Base-by-base conservation (phyloP, 2,329 filamentous ascomycete species). In the Sphaerulina vaccinii region DNA sequence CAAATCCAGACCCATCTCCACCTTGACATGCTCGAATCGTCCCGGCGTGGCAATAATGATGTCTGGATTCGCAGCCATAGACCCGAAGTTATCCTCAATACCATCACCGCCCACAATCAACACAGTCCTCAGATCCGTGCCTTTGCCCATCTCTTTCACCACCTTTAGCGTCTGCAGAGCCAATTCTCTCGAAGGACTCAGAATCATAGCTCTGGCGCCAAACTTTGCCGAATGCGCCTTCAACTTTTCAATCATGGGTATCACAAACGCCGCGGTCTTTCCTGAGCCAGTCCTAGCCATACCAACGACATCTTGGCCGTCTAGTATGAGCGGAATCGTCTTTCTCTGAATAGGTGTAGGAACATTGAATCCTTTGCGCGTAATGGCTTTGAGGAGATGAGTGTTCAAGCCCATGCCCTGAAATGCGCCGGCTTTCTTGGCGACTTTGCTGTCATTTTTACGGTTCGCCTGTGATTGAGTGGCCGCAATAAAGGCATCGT, bases 281-380 rank as follows among this genome's bases (percentile, higher is more conserved):
- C 93, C 93, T 16, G 91, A 97, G 68, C 93, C 93, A n/a, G 95
- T 99, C 60, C 95, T 81, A 6, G 93, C 93, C 93, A 99, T 99
- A 60, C 91, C 95, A 19, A 99, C 92, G n/a, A 97, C 88, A 79
- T 99, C 93, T 72, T 90, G 88, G 48, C 87, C 83, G 56, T 95
- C 88, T 62, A 97, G 78, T 49, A 99, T 84, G 49, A 97, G 77
- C 3, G 93, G 95, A 41, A 99, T 96, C 1, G 93, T 89, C 73
- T 97, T 97, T 62, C 93, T 84, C 75, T 99, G 93, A 71, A 99
- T 99, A 0, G 93, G 93, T 0, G 93, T 99, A 3, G 95, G 95
- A 2, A 97, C 89, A 0, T 87, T 90, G 72, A 96, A 99, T 13
- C 93, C 95, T 73, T 97, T 99, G 63, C 88, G 82, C 10, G 88